These are phyloP conservation scores for Ophiostoma tasmaniense DNA, from an alignment of 2,329 filamentous ascomycete species.

Conservation along the genomic window DNA sequence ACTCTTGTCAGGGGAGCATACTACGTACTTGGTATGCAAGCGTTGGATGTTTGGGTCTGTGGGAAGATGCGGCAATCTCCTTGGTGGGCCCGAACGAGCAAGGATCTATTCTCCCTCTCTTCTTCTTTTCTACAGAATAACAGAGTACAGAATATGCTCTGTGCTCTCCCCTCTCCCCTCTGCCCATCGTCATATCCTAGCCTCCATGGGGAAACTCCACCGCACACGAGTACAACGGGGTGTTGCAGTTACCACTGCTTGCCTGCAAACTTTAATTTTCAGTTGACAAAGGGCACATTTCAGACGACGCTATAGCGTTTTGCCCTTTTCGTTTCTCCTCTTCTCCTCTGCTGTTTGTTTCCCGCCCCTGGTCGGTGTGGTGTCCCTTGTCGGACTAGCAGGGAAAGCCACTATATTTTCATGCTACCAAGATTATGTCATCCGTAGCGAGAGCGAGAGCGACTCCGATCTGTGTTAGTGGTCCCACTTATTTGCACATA, in stretches of 20 bases:
- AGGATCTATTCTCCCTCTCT: neutral
- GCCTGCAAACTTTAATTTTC: neutral
- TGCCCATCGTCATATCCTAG: neutral
- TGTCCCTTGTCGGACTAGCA: neutral
- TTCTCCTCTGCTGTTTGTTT: neutral
- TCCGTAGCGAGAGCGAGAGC: neutral
- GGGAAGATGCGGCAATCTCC: neutral
- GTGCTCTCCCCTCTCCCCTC: too few relatives aligned
- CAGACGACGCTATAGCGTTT: neutral
- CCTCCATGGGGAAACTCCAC: neutral
- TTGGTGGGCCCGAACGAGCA: neutral
- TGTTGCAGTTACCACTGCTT: neutral
- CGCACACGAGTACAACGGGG: neutral
- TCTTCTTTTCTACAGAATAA: too few relatives aligned
- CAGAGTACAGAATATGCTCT: too few relatives aligned
- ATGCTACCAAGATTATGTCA: neutral
- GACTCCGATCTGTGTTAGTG: neutral
- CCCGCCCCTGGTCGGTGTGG: neutral
- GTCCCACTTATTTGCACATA: neutral
- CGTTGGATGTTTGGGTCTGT: neutral
- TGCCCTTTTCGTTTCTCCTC: neutral
- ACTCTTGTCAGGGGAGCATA: neutral
- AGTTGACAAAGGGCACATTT: neutral
- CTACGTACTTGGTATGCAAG: too few relatives aligned
- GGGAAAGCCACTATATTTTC: neutral